Percentiles rank a stretch among this genome's conserved stretches.
phyloP scores from a whole-genome alignment of 257 asterid genomes.

The Striga asiatica region DNA sequence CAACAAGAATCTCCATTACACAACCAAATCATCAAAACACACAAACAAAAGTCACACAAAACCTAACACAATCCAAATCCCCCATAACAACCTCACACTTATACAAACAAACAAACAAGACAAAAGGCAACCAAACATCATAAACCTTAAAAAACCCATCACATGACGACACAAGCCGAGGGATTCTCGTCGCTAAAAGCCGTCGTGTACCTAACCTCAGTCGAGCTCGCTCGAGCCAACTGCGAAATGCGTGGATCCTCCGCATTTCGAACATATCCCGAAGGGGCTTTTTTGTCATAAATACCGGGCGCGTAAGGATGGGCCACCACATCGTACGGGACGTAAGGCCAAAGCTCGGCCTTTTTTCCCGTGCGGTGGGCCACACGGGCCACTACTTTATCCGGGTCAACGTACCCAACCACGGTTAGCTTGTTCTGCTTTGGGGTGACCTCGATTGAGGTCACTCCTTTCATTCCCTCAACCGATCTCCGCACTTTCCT shows the following conservation, averaged over 20 bases:
- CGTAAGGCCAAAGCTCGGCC: no score
- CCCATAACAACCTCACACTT: no score
- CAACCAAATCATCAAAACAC: no score
- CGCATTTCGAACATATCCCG: conserved; percentile 67
- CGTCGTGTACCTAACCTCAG: conserved; percentile 91
- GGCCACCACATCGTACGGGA: conserved; percentile 17
- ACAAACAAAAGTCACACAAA: no score
- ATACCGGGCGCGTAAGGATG: not conserved
- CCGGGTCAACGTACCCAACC: no score
- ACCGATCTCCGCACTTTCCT: conserved; percentile 32
- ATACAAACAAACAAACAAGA: not conserved
- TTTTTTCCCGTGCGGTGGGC: not conserved
- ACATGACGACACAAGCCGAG: conserved; percentile 75
- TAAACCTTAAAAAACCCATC: no score
- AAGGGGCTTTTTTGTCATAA: conserved; percentile 85
- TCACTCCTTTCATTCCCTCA: conserved; percentile 95
- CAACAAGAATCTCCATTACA: no score
- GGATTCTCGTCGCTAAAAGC: conserved; percentile 96
- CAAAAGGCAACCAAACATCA: not conserved
- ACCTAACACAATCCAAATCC: no score
- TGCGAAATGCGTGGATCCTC: conserved; percentile 46
- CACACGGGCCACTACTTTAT: no score
- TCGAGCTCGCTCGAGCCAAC: conserved; percentile 78
- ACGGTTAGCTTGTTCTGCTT: not conserved
- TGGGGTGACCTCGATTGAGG: conserved; percentile 14